A percentile compares a stretch with the other conserved stretches of the same genome.
Evolutionary conservation across 805 yeast species (phyloP).

Genomic region (Debaryomyces prosopidis): DNA sequence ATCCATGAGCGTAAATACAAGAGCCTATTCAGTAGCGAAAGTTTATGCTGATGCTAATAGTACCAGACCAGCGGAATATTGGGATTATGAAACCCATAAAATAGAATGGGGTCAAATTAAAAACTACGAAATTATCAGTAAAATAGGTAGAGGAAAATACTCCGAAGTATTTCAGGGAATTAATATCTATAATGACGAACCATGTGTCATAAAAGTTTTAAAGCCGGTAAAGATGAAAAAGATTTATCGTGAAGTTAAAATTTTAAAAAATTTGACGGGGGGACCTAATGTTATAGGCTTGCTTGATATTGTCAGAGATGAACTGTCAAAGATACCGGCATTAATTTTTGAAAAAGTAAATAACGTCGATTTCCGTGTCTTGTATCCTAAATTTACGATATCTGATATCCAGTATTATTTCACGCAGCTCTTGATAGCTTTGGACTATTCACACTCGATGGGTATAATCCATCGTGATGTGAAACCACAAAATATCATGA

Average conservation of each 20-base stretch:
- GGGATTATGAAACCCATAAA: constrained; percentile 76
- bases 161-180: constrained; percentile 93
- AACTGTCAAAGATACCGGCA: constrained; percentile 80
- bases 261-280: constrained; percentile 78
- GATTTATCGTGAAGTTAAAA: constrained; percentile 85
- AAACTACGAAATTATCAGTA: constrained; percentile 73
- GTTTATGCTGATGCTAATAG: constrained; percentile 78
- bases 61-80: constrained; percentile 67
- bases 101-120: constrained; percentile 43
- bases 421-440: constrained; percentile 75
- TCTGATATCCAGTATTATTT: constrained; percentile 80
- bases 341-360: constrained; percentile 81
- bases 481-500: constrained; percentile 95
- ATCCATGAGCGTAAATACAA: constrained; percentile 26
- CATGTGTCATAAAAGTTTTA: constrained; percentile 82
- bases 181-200: constrained; percentile 58
- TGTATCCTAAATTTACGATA: constrained; percentile 77
- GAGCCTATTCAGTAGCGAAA: constrained; percentile 35
- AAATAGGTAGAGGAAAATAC: constrained; percentile 91
- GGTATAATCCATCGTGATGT: constrained; percentile 97
- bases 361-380: constrained; percentile 77
- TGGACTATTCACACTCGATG: constrained; percentile 90
- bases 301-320: constrained; percentile 80
- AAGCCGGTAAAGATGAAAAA: constrained; percentile 93
- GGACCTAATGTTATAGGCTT: constrained; percentile 81